Evolutionary conservation across 2,329 filamentous ascomycete species (phyloP).

Genomic region (Verticillium alfalfae): DNA sequence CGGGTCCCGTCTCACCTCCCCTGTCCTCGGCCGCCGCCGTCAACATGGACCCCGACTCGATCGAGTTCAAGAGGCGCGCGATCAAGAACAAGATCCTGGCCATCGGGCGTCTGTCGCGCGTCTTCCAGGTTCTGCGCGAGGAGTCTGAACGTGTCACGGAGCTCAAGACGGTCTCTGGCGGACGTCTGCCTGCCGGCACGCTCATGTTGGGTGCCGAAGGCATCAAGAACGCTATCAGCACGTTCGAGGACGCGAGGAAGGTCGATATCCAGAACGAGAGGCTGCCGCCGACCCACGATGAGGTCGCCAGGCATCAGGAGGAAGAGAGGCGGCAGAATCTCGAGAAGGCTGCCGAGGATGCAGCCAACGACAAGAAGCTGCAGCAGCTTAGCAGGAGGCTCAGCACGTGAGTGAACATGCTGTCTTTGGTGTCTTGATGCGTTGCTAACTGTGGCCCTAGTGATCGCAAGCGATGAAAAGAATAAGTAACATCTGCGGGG

Average conservation of each 20-base stretch:
- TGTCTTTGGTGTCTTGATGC: neutral
- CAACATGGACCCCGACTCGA: conserved; percentile 69
- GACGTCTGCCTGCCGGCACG: conserved; percentile 86
- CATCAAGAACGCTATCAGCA: conserved; percentile 96
- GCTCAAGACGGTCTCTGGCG: conserved; percentile 92
- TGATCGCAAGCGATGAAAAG: conserved; percentile 2
- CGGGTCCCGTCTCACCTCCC: conserved; percentile 71
- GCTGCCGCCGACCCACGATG: conserved; percentile 85
- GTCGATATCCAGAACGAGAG: conserved; percentile 96
- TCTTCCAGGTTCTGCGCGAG: conserved; percentile 97
- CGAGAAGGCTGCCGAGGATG: conserved; percentile 79
- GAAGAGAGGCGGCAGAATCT: conserved; percentile 78
- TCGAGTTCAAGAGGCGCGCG: conserved; percentile 88
- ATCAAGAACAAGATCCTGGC: conserved; percentile 99
- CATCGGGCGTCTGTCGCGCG: conserved; percentile 90
- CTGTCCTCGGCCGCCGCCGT: conserved; percentile 36
- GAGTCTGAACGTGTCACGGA: conserved; percentile 96
- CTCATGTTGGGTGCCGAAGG: conserved; percentile 97
- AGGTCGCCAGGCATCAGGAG: conserved; percentile 78
- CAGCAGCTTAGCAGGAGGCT: conserved; percentile 84
- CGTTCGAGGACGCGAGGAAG: conserved; percentile 93
- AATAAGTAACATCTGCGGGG: neutral
- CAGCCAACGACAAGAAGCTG: conserved; percentile 85
- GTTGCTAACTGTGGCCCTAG: neutral
- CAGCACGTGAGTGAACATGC: conserved; percentile 74